Evolutionary conservation across 352 stramenopile species (phyloP).

Genomic region (Phytophthora idaei): DNA sequence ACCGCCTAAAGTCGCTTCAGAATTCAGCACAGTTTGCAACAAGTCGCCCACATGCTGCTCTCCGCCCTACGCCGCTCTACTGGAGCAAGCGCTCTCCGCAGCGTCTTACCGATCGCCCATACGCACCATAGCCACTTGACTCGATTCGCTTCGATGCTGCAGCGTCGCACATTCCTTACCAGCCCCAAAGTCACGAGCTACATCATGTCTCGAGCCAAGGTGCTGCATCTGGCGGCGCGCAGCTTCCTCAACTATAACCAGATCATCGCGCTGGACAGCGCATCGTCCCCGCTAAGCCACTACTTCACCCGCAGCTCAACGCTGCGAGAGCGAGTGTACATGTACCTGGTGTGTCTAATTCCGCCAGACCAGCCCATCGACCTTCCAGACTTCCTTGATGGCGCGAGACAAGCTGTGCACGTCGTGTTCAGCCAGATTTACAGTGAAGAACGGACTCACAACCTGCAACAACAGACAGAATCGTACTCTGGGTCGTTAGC

Average conservation of each 20-base stretch:
- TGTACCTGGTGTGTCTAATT: constrained; percentile 51
- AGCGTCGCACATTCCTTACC: constrained; percentile 25
- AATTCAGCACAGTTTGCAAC: constrained; percentile 29
- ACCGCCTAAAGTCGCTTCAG: constrained; percentile 10
- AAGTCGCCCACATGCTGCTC: constrained; percentile 16
- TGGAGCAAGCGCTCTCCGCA: neutral
- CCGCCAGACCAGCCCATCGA: constrained; percentile 50
- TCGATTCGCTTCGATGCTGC: neutral
- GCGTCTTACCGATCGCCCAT: neutral
- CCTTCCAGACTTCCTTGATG: constrained; percentile 43
- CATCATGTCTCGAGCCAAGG: constrained; percentile 43
- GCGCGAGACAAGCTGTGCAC: constrained; percentile 38
- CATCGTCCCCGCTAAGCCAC: constrained; percentile 31
- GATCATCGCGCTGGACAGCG: constrained; percentile 40
- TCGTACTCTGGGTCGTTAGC: neutral
- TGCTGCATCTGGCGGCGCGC: constrained; percentile 46
- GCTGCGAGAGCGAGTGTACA: constrained; percentile 48
- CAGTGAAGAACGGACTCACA: constrained; percentile 7
- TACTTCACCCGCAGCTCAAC: constrained; percentile 34
- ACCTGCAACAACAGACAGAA: neutral
- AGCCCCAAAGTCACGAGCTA: constrained; percentile 32
- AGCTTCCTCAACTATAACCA: constrained; percentile 45
- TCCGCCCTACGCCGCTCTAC: constrained; percentile 19
- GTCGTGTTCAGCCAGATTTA: constrained; percentile 37
- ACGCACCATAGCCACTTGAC: neutral